Base-by-base conservation (phyloP, 2,329 filamentous ascomycete genomes). In the Fusarium nanum region DNA sequence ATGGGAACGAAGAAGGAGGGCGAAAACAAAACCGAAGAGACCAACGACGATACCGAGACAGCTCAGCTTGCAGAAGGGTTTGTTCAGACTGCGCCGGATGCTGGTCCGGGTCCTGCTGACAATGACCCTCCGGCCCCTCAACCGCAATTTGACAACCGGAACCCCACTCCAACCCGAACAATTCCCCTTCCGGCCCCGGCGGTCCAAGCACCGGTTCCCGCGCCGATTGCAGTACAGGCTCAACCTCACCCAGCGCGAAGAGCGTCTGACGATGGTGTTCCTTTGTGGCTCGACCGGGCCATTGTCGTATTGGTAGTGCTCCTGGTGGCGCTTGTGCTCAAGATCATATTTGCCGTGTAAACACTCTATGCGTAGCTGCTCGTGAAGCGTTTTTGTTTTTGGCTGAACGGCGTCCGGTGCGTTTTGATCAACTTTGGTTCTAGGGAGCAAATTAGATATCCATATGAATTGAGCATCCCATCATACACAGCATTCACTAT, bases 261-360 rank as follows among this genome's bases (percentile, higher is more conserved):
- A 48, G 60, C 76, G 42, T 56, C 72, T 40, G 71, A 77, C 18
- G 84, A 87, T 28, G 87, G 83, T 4, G 86, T 92, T 18, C 87
- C 90, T 3, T 81, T 89, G 14, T 97, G 93, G 92, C 84, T 97
- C 20, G 94, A 97, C 79, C 88, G 92, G 68, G 87, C 91, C 40
- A 97, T 97, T 70, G 88, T 91, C 23, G 91, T 88, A 9, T 80
- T 97, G 20, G 83, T 93, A 1, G 85, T 93, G 16, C 83, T 92
- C 27, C 82, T 97, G 22, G 82, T 90, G 6, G 88, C 92, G 23
- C 88, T 97, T 83, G 82, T 97, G 23, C 64, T 88, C 60, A 90
- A 88, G 75, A 81, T 89, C 28, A 70, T 87, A 18, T 76, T 82
- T 46, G 80, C 76, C 42, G 57, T 75, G 10, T 79, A 45, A 56